Evolutionary conservation across 768 basidiomycete species (phyloP), one percentile per base, ranked within the genome.

Genomic region (Phlebiopsis flavidoalba): DNA sequence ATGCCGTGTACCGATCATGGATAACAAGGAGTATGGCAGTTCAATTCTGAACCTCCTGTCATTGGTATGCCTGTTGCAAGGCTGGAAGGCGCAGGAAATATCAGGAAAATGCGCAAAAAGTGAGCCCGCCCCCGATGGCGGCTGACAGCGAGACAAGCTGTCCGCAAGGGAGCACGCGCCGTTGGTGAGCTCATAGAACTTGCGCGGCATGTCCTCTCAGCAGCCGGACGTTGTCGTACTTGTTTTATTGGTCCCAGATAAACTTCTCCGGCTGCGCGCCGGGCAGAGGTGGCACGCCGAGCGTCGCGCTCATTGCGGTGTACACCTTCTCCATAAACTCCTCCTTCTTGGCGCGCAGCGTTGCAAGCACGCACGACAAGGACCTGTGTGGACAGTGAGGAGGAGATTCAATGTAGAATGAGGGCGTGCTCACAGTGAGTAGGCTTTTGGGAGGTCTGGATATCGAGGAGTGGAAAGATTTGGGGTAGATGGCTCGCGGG

Each of bases 221-320:
- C 77, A 79, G 33, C 81, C 80, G 26, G 82, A 77, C 74, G n/a
- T 91, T 93, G 61, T 85, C 89, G 58, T 91, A 85, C 60, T 84
- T 81, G 70, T 89, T 88, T 60, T 91, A 86, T 72, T 93, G 97
- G 68, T 97, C 94, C 91, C 90, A 98, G 15, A 83, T 79, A 69
- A 98, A 90, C 63, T 74, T 77, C 58, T 83, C 83, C 66, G 83
- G 78, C 0, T 93, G 85, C 43, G 43, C 45, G 52, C 31, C 8
- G 6, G 57, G 57, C 22, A 58, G 57, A 10, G 92, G 95, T 6
- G 95, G 93, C 2, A 89, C 88, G 47, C 95, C 95, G 12, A 96
- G 83, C 0, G 91, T 87, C 26, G 94, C 89, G n/a, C 83, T 88
- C 77, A 98, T 83, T 64, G 95, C 82, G 12, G 80, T 83, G 71